Evolutionary conservation across 257 asterid genomes (phyloP).

Genomic region (Solanum phureja): DNA sequence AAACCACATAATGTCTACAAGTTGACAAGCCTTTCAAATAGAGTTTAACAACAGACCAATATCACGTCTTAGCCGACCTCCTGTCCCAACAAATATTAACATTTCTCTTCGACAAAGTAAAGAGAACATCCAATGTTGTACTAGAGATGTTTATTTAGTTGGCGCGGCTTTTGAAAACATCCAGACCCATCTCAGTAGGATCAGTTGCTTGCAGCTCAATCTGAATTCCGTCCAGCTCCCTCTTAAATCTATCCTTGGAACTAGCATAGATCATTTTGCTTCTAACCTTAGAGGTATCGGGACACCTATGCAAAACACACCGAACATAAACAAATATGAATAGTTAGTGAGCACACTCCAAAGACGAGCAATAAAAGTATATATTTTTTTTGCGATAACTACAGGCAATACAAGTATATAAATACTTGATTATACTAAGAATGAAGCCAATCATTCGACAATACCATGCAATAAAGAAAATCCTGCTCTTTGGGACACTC

Average conservation of each 20-base stretch:
- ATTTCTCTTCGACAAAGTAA: neutral
- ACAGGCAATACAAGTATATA: neutral
- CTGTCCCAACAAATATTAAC: neutral
- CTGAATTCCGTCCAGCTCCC: constrained; percentile 1
- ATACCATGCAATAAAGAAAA: neutral
- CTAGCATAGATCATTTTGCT: constrained; percentile 3
- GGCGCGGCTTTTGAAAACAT: constrained; percentile 4
- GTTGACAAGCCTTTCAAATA: neutral
- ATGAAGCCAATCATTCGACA: neutral
- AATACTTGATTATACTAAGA: neutral
- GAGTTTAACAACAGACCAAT: neutral
- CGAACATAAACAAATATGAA: neutral
- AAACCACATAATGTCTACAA: neutral
- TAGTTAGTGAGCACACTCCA: neutral
- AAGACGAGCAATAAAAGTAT: neutral
- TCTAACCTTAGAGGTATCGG: neutral
- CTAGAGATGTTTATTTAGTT: neutral
- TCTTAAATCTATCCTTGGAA: constrained; percentile 1
- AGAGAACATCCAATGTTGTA: neutral
- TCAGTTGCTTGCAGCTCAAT: constrained; percentile 2
- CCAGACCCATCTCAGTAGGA: constrained; percentile 2
- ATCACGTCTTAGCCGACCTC: neutral
- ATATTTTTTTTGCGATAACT: neutral
- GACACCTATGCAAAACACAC: neutral
- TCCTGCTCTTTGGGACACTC: constrained; percentile 3